Conservation (phyloP, 495 filamentous ascomycete genomes). For the Neurospora africana region DNA sequence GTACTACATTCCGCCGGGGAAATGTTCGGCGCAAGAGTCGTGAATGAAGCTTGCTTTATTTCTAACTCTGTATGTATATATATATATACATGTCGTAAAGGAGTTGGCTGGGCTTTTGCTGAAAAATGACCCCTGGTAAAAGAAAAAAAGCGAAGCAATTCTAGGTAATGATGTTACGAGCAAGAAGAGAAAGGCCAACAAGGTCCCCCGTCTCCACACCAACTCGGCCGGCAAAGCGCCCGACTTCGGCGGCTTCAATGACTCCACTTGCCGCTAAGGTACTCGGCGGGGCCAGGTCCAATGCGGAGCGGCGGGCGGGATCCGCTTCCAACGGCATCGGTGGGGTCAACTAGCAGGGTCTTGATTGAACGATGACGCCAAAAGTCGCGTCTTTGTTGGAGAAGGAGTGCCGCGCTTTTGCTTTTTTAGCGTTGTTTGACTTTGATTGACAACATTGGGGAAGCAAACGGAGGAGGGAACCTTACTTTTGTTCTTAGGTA, state of each 20-base stretch:
- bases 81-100: no score
- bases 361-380: constrained; percentile 14
- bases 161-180: background rate
- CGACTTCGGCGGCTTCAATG: background rate
- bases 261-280: background rate
- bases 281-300: background rate
- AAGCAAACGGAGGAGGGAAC: constrained; percentile 3
- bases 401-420: constrained; percentile 6
- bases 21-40: background rate
- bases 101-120: no score
- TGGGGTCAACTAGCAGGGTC: constrained; percentile 2
- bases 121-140: no score
- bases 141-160: background rate
- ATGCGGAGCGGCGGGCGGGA: background rate
- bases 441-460: background rate
- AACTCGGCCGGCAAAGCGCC: background rate
- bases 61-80: background rate
- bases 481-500: background rate
- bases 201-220: background rate
- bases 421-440: constrained; percentile 1
- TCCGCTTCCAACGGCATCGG: background rate
- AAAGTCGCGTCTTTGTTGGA: constrained; percentile 11
- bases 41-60: background rate
- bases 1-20: background rate
- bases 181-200: background rate